Conservation (phyloP, 106 monocot species). For the Phalaenopsis equestris region DNA sequence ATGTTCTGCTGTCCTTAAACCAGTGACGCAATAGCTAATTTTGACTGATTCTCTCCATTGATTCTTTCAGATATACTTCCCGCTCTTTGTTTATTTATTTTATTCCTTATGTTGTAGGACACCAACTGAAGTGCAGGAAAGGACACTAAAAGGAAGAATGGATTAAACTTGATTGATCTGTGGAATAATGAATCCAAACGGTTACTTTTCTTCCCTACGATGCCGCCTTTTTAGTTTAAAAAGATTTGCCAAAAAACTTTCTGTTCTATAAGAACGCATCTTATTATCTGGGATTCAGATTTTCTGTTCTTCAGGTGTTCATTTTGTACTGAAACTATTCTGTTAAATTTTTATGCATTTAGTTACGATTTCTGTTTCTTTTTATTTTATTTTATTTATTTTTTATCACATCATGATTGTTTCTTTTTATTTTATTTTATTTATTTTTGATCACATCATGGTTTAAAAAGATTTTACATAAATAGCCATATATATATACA, state of each 20-base stretch:
- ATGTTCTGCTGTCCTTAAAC: no score
- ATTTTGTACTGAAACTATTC: not conserved
- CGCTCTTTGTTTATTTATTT: not conserved
- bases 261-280: not conserved
- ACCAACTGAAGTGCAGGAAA: constrained; percentile 75
- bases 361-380: not conserved
- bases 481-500: no score
- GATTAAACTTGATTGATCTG: constrained; percentile 22
- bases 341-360: not conserved
- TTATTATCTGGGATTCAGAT: not conserved
- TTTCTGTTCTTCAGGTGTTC: not conserved
- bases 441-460: no score
- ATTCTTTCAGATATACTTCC: not conserved
- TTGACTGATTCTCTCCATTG: no score
- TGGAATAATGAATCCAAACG: not conserved
- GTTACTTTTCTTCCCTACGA: not conserved
- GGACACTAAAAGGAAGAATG: constrained; percentile 71
- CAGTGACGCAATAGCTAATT: no score
- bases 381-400: no score
- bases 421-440: no score
- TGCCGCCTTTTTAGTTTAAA: not conserved
- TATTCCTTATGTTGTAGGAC: constrained; percentile 29
- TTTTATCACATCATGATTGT: no score
- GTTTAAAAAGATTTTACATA: no score
- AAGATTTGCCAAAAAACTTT: not conserved